Base-by-base conservation (phyloP, 352 stramenopile genomes). In the Pythium diclinum region DNA sequence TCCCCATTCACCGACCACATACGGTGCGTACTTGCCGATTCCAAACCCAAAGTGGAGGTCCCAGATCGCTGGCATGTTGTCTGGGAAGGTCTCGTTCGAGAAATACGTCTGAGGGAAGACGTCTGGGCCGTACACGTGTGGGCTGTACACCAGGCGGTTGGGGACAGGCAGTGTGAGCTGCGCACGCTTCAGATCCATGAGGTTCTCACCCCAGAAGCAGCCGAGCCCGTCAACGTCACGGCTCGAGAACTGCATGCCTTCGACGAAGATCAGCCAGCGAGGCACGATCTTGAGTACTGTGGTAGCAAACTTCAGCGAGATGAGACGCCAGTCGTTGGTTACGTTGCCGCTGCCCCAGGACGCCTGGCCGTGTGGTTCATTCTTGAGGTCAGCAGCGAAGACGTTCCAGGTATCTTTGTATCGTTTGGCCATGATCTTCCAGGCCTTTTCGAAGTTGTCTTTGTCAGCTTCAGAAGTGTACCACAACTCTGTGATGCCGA, bases 1-100 rank as follows among this genome's bases (percentile, higher is more conserved):
- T 23, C 81, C 81, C 76, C 77, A 90, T 61, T 88, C 81, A 3
- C 82, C 82, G 30, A 88, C 69, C 5, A 91, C 76, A 9, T 89
- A 17, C 23, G 81, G 65, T 3, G 17, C 69, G 48, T 25, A 68
- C 33, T 6, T 40, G 6, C 25, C 25, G 25, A 28, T 36, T 40
- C 32, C 69, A 71, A 1, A 85, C 11, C 81, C 81, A 65, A 90
- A 85, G 47, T 87, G 78, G 1, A 52, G 44, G 42, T 88, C 68
- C 81, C 81, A 90, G 48, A 90, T 72, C 13, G 23, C n/a, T 36
- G 74, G 70, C 65, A 90, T 67, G 67, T 90, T 87, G 9, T 34
- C 47, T 21, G 71, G 75, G 49, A 78, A 85, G 25, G 69, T 38
- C 14, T 58, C 17, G 8, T 67, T 57, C 54, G 71, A 48, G n/a